Percentiles rank a stretch among this genome's conserved stretches.
phyloP scores from a whole-genome alignment of 768 basidiomycete genomes.

The Mycena galopus region DNA sequence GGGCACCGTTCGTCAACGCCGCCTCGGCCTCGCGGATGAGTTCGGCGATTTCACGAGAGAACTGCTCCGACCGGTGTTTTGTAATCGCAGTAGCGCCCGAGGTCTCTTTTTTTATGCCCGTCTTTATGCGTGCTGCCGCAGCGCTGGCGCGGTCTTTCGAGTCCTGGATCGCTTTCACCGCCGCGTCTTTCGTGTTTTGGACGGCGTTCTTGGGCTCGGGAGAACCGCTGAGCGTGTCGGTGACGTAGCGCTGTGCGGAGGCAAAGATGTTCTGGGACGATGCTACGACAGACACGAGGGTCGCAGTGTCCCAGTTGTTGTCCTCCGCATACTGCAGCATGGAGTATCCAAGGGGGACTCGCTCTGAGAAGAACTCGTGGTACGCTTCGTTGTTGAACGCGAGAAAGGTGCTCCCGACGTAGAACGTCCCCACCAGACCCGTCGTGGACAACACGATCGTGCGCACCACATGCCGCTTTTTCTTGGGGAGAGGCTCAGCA shows the following conservation, averaged over 20 bases:
- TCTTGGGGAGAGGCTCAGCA: slow-evolving; percentile 55
- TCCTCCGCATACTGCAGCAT: slow-evolving; percentile 88
- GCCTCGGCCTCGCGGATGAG: slow-evolving; percentile 81
- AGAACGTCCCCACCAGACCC: slow-evolving; percentile 80
- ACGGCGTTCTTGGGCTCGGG: slow-evolving; percentile 47
- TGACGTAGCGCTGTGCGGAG: slow-evolving; percentile 64
- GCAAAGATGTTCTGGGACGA: slow-evolving; percentile 63
- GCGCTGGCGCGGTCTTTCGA: slow-evolving; percentile 61
- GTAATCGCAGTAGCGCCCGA: slow-evolving; percentile 49
- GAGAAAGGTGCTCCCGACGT: slow-evolving; percentile 83
- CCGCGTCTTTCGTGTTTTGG: slow-evolving; percentile 48
- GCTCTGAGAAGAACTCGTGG: slow-evolving; percentile 87
- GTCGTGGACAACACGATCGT: slow-evolving; percentile 77
- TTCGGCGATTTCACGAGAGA: slow-evolving; percentile 74
- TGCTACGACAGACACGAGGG: slow-evolving; percentile 69
- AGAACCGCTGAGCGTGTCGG: slow-evolving; percentile 61
- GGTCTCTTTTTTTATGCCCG: slow-evolving; percentile 55
- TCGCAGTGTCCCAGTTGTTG: slow-evolving; percentile 83
- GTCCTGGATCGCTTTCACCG: slow-evolving; percentile 55
- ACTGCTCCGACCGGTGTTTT: slow-evolving; percentile 60
- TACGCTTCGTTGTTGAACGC: slow-evolving; percentile 84
- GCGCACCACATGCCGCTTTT: slow-evolving; percentile 68
- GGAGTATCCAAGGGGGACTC: slow-evolving; percentile 81
- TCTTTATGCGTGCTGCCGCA: slow-evolving; percentile 62
- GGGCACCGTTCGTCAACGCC: slow-evolving; percentile 65